phyloP scores from a whole-genome alignment of 352 stramenopile species.

The Phytopythium ostracodes region DNA sequence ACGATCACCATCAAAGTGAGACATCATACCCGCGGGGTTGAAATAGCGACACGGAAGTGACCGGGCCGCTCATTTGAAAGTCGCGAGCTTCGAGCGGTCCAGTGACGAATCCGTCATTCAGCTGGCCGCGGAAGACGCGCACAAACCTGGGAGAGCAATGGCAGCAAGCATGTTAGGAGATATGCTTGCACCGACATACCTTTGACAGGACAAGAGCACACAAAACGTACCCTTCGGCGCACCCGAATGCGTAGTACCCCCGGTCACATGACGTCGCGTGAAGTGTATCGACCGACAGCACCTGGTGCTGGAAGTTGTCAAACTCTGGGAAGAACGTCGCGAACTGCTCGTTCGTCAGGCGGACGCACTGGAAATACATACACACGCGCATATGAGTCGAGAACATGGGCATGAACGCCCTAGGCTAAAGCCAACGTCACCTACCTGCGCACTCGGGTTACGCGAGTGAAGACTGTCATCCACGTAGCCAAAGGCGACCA shows the following conservation, averaged over 20 bases:
- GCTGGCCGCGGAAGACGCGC: slow-evolving; percentile 40
- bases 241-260: slow-evolving; percentile 58
- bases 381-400: neutral
- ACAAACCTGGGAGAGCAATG: slow-evolving; percentile 26
- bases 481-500: slow-evolving; percentile 63
- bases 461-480: slow-evolving; percentile 18
- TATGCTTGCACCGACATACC: too few species aligned
- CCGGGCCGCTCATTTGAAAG: slow-evolving; percentile 49
- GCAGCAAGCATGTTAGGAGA: neutral
- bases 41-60: slow-evolving; percentile 64
- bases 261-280: slow-evolving; percentile 15
- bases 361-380: slow-evolving; percentile 20
- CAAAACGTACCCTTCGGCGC: slow-evolving; percentile 48
- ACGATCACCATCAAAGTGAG: too few species aligned
- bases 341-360: slow-evolving; percentile 60
- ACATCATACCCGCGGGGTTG: slow-evolving; percentile 11
- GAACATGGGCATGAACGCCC: neutral
- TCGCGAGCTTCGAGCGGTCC: slow-evolving; percentile 51
- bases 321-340: slow-evolving; percentile 68
- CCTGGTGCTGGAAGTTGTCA: slow-evolving; percentile 43
- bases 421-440: neutral
- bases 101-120: slow-evolving; percentile 24
- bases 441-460: slow-evolving; percentile 6
- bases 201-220: neutral
- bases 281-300: slow-evolving; percentile 47